phyloP scores from a whole-genome alignment of 495 filamentous ascomycete species.

The Beverwykella pulmonaria region DNA sequence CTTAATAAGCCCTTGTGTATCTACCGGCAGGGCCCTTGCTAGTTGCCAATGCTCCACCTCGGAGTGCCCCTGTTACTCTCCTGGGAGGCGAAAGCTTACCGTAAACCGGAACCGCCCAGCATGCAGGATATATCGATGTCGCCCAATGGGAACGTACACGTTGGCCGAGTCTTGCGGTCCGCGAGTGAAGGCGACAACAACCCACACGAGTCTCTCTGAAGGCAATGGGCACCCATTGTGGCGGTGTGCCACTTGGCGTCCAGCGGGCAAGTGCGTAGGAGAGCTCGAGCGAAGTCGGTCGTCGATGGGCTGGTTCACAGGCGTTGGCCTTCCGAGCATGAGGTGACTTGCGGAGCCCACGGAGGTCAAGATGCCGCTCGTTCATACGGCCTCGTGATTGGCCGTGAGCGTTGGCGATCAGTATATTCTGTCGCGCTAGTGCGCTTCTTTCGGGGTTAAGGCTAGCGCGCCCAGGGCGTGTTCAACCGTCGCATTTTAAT shows the following conservation, averaged over 20 bases:
- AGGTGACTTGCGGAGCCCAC: slow-evolving; percentile 9
- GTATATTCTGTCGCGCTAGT: neutral
- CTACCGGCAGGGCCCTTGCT: too few species aligned
- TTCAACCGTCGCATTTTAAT: neutral
- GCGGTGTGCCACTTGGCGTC: neutral
- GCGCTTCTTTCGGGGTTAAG: neutral
- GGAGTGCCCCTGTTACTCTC: too few species aligned
- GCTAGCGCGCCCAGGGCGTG: slow-evolving; percentile 13
- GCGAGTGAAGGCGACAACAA: too few species aligned
- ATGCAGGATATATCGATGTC: too few species aligned
- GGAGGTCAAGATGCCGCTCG: neutral
- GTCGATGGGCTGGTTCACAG: neutral
- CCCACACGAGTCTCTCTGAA: too few species aligned
- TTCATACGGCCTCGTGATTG: slow-evolving; percentile 4
- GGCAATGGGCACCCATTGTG: too few species aligned
- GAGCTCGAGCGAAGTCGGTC: neutral
- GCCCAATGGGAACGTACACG: too few species aligned
- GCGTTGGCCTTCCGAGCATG: slow-evolving; percentile 11
- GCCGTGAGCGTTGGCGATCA: slow-evolving; percentile 2
- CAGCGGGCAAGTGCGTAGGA: neutral
- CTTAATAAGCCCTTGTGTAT: too few species aligned
- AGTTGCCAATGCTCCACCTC: too few species aligned
- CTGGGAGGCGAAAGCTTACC: too few species aligned
- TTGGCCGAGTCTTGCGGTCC: too few species aligned
- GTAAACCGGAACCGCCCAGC: too few species aligned